phyloP scores from a whole-genome alignment of 2,329 filamentous ascomycete species.

The Penicillium sp. region DNA sequence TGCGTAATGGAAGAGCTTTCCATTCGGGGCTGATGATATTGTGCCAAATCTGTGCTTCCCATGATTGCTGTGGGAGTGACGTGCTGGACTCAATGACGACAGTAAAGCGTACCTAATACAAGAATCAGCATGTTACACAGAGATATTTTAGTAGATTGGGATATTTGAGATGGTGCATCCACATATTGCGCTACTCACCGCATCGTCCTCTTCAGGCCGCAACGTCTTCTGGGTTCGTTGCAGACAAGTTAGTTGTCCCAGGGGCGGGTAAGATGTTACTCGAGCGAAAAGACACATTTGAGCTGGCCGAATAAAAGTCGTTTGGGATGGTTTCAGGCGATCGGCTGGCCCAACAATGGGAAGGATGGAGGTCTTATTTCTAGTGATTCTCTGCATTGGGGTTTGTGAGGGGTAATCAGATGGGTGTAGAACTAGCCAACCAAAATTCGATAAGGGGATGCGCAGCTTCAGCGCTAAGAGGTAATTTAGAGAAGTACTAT shows the following conservation, averaged over 20 bases:
- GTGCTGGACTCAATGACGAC: conserved; percentile 68
- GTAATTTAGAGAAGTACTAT: not conserved
- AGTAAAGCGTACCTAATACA: conserved; percentile 58
- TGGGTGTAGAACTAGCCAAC: not conserved
- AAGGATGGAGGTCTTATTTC: conserved; percentile 16
- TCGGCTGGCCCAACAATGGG: conserved; percentile 20
- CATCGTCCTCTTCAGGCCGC: conserved; percentile 21
- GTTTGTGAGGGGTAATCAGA: conserved; percentile 2
- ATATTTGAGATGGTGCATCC: not conserved
- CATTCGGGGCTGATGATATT: conserved; percentile 62
- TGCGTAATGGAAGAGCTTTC: conserved; percentile 58
- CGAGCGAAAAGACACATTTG: conserved; percentile 55
- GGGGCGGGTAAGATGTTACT: conserved; percentile 66
- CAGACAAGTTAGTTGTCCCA: conserved; percentile 72
- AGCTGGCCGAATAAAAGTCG: conserved; percentile 36
- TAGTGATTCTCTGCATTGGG: conserved; percentile 5
- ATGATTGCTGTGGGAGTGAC: conserved; percentile 57
- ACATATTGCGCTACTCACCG: conserved; percentile 19
- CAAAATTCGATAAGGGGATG: not conserved
- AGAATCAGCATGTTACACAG: not conserved
- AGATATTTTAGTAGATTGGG: not conserved
- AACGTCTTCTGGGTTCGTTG: conserved; percentile 37
- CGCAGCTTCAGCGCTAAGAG: not conserved
- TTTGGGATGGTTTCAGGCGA: conserved; percentile 21
- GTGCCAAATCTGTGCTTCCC: conserved; percentile 77